Base-by-base conservation (phyloP, 2,329 filamentous ascomycete genomes). In the Meredithiella fracta region DNA sequence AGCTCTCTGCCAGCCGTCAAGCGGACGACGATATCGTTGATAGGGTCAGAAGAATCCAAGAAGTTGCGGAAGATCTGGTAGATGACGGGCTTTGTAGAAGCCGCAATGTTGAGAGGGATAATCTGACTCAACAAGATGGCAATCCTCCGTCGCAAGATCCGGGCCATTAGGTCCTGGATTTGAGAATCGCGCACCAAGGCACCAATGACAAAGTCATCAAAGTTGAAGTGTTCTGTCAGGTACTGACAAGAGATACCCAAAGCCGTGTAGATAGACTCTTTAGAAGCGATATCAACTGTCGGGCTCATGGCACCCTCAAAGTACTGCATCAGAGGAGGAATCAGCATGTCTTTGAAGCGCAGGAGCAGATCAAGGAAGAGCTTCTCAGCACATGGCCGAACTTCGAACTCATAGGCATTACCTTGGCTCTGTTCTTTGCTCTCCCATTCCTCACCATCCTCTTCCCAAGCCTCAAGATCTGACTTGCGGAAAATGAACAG, bases 371-470 rank as follows among this genome's bases (percentile, higher is more conserved):
- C 90, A 62, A 96, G 75, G 68, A 97, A 95, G 14, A 98, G 75
- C 67, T 90, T 94, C 68, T 98, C 92, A 0, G 92, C 84, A 65
- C 91, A 97, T 1, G 90, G 87, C 31, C 91, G 82, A 54, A 97
- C 83, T 58, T 91, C 86, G 72, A 90, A 96, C 64, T 97, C 89
- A 77, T 86, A 97, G 1, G 85, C 86, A 62, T 88, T 86, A 37
- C 85, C 82, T 58, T 86, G 80, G 59, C 83, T 85, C 63, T 94
- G 88, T 70, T 96, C 89, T 63, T 84, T 82, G 61, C 86, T 83
- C 67, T 96, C 91, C 90, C 92, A 98, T 55, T 94, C 89, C 66
- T 98, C 88, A 0, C 91, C 88, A 58, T 95, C 89, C 64, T 94
- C 85, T 65, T 94, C 85, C 92, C 92, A 98, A 58, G 88, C 85